Evolutionary conservation across 2,329 filamentous ascomycete species (phyloP).

Genomic region (Xylariales sp.): DNA sequence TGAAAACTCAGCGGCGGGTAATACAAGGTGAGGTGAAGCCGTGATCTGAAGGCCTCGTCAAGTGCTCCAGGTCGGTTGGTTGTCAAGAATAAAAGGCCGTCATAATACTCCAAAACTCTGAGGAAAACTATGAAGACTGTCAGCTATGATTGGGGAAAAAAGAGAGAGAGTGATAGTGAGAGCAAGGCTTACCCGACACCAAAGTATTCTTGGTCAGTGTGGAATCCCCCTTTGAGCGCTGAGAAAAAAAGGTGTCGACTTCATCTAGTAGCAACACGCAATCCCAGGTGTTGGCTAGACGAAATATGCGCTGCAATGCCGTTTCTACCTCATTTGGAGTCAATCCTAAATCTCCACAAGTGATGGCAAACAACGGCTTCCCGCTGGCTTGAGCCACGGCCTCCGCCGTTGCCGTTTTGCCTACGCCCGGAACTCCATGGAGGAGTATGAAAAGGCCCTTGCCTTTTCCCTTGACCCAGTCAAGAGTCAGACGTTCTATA

Average conservation of each 20-base stretch:
- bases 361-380: background rate
- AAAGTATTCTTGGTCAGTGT: background rate
- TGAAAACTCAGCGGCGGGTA: background rate
- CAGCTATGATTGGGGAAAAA: too few relatives aligned
- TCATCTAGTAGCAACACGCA: background rate
- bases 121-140: background rate
- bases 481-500: too few relatives aligned
- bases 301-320: background rate
- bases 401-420: constrained; percentile 1
- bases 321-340: background rate
- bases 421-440: background rate
- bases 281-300: background rate
- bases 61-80: background rate
- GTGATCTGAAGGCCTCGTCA: constrained; percentile 15
- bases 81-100: constrained; percentile 1
- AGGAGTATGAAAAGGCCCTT: constrained; percentile 1
- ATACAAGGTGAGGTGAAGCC: constrained; percentile 16
- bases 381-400: background rate
- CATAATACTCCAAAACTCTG: background rate
- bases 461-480: too few relatives aligned
- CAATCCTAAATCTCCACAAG: background rate
- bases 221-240: background rate
- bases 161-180: background rate
- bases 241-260: background rate
- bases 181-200: background rate